Evolutionary conservation across 1,139 yeast species (phyloP).

Genomic region (Debaryomycetaceae sp.): DNA sequence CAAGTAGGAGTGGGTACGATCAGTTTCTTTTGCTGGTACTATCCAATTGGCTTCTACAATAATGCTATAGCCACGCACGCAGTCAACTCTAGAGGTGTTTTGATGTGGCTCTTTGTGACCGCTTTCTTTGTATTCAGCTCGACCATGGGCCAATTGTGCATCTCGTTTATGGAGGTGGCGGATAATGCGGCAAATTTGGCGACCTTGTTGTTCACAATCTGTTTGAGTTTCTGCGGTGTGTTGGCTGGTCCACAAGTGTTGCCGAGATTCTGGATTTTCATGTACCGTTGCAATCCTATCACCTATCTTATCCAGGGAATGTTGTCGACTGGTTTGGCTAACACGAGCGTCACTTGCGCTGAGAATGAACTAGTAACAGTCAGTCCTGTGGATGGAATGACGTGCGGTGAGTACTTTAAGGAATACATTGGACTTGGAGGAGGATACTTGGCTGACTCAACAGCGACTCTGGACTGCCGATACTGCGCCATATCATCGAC

Average conservation of each 20-base stretch:
- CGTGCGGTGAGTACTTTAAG: conserved; percentile 21
- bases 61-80: conserved; percentile 19
- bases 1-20: conserved; percentile 22
- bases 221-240: conserved; percentile 76
- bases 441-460: conserved; percentile 34
- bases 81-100: conserved; percentile 43
- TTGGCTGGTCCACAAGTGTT: conserved; percentile 48
- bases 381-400: conserved; percentile 35
- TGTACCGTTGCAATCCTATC: conserved; percentile 55
- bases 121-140: conserved; percentile 50
- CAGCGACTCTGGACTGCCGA: conserved; percentile 34
- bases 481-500: conserved; percentile 42
- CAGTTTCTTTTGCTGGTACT: conserved; percentile 29
- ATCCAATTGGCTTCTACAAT: conserved; percentile 27
- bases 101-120: conserved; percentile 48
- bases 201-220: conserved; percentile 51
- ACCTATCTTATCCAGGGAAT: conserved; percentile 51
- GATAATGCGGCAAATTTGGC: conserved; percentile 68
- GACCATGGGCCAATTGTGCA: conserved; percentile 53
- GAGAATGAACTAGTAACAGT: conserved; percentile 33
- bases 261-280: conserved; percentile 42
- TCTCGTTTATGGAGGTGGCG: conserved; percentile 52
- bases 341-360: conserved; percentile 36
- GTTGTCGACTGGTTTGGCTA: conserved; percentile 43
- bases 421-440: conserved; percentile 37